Evolutionary conservation across 2,329 filamentous ascomycete species (phyloP).

Genomic region (Xylaria hypoxylon): DNA sequence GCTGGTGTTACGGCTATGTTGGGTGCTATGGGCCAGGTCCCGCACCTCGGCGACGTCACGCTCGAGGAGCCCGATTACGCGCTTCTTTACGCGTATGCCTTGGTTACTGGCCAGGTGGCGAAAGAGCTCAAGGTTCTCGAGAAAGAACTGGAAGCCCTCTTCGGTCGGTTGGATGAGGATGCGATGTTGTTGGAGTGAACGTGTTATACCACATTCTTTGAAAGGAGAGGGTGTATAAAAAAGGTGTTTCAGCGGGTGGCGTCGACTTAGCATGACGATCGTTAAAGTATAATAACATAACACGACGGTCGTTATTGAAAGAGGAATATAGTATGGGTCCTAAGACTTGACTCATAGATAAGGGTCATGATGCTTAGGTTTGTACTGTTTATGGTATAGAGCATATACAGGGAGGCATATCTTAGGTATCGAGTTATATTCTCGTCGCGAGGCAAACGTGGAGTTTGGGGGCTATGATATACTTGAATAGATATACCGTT

Average conservation of each 20-base stretch:
- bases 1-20: slow-evolving; percentile 25
- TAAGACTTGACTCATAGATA: too few species aligned
- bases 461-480: too few species aligned
- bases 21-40: slow-evolving; percentile 42
- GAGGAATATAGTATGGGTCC: not conserved
- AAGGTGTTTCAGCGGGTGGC: not conserved
- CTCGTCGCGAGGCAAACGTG: too few species aligned
- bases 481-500: too few species aligned
- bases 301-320: not conserved
- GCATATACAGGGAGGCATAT: not conserved
- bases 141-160: slow-evolving; percentile 70
- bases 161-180: slow-evolving; percentile 72
- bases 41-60: slow-evolving; percentile 51
- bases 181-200: slow-evolving; percentile 65
- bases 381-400: not conserved
- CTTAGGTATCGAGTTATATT: too few species aligned
- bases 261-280: not conserved
- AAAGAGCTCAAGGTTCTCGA: slow-evolving; percentile 72
- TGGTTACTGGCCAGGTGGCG: slow-evolving; percentile 75
- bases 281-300: not conserved
- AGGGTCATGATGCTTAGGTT: too few species aligned
- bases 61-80: slow-evolving; percentile 86
- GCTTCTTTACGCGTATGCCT: slow-evolving; percentile 88
- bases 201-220: not conserved
- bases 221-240: not conserved